Conservation (phyloP, 2,329 filamentous ascomycete species). For the Rhynchosporium agropyri region DNA sequence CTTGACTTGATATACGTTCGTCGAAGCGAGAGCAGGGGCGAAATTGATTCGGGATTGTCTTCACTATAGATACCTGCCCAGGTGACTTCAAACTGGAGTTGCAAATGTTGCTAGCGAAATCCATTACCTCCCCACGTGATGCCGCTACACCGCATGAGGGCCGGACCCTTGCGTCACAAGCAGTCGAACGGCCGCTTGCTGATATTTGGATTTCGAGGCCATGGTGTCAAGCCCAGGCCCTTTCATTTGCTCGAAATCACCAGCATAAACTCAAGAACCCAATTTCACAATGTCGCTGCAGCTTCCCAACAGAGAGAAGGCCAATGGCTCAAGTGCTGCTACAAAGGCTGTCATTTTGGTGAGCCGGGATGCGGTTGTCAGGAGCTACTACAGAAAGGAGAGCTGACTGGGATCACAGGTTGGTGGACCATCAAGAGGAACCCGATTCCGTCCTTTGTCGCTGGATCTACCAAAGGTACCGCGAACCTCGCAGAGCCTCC, state of each 20-base stretch:
- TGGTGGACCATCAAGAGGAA: slow-evolving; percentile 92
- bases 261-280: neutral
- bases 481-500: slow-evolving; percentile 21
- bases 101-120: neutral
- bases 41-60: too few species aligned
- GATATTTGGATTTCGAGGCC: slow-evolving; percentile 19
- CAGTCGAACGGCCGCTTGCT: neutral
- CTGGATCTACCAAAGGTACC: slow-evolving; percentile 91
- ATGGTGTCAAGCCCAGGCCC: slow-evolving; percentile 22
- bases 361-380: slow-evolving; percentile 42
- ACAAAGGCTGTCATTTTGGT: slow-evolving; percentile 97
- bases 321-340: slow-evolving; percentile 55
- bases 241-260: neutral
- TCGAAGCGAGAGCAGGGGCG: too few species aligned
- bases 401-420: slow-evolving; percentile 59
- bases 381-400: slow-evolving; percentile 17
- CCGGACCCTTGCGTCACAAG: slow-evolving; percentile 16
- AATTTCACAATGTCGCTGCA: slow-evolving; percentile 48
- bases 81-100: too few species aligned
- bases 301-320: slow-evolving; percentile 49
- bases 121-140: slow-evolving; percentile 21
- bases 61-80: too few species aligned
- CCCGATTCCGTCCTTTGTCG: slow-evolving; percentile 90
- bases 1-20: too few species aligned
- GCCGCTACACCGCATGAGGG: neutral